Evolutionary conservation across 2,329 filamentous ascomycete genomes (phyloP).

Genomic region (Calonectria pseudoturangicola): DNA sequence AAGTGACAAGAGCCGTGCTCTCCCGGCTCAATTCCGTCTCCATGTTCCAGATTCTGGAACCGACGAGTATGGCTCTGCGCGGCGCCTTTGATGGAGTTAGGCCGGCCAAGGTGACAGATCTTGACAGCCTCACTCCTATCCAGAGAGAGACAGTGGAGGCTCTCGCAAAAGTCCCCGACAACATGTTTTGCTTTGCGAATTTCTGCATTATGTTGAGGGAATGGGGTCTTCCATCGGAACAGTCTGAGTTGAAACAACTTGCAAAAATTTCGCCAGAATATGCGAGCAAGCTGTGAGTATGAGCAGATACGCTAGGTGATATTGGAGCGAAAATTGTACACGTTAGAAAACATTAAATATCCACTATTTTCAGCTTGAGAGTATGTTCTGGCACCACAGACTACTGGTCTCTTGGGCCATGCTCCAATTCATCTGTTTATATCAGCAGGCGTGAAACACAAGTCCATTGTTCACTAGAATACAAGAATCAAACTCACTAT

Average conservation of each 20-base stretch:
- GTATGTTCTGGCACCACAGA: too few relatives aligned
- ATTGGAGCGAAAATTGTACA: too few relatives aligned
- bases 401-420: too few relatives aligned
- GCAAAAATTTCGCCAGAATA: neutral
- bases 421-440: too few relatives aligned
- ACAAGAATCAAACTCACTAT: too few relatives aligned
- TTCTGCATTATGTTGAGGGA: neutral
- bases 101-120: neutral
- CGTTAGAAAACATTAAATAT: neutral
- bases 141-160: conserved; percentile 2
- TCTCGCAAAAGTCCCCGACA: neutral
- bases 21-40: neutral
- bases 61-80: neutral
- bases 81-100: conserved; percentile 20
- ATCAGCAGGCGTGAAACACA: too few relatives aligned
- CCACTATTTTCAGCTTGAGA: too few relatives aligned
- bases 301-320: neutral
- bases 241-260: neutral
- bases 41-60: neutral
- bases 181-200: neutral
- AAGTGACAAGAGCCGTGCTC: neutral
- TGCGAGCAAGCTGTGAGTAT: neutral
- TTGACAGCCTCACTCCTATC: neutral
- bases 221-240: neutral
- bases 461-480: too few relatives aligned